Conservation (phyloP, 1,284 basidiomycete genomes). For the Irpex sp. region DNA sequence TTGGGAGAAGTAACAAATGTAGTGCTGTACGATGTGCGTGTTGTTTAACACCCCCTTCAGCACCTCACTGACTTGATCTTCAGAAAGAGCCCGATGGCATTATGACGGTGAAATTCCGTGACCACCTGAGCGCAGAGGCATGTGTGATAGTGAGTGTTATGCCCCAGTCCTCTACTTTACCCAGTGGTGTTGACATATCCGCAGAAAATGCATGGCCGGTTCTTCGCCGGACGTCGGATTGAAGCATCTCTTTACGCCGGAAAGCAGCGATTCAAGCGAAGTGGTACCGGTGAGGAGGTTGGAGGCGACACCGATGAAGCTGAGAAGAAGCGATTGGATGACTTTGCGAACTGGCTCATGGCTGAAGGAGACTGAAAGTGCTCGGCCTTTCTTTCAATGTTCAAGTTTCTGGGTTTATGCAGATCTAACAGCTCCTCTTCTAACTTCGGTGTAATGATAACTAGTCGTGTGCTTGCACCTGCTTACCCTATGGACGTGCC, state of each 20-base stretch:
- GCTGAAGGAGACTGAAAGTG: constrained; percentile 57
- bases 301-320: constrained; percentile 62
- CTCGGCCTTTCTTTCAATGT: no score
- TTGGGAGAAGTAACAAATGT: constrained; percentile 97
- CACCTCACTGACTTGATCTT: constrained; percentile 8
- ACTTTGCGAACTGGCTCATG: constrained; percentile 85
- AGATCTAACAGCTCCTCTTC: no score
- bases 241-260: constrained; percentile 80
- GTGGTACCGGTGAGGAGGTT: constrained; percentile 53
- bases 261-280: constrained; percentile 77
- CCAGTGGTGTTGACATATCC: neutral
- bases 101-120: constrained; percentile 95
- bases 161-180: neutral
- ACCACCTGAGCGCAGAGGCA: constrained; percentile 81
- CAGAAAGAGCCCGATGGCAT: constrained; percentile 92
- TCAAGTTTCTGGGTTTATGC: no score
- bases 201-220: constrained; percentile 94
- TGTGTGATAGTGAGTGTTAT: constrained; percentile 70
- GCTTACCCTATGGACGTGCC: no score
- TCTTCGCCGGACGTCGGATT: constrained; percentile 82
- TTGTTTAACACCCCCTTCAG: neutral
- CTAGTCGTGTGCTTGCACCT: no score
- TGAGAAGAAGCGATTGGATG: constrained; percentile 81
- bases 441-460: no score
- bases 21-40: constrained; percentile 89